Percentiles rank a stretch among this genome's conserved stretches.
These are phyloP conservation scores for Fraxinus albicans DNA, from an alignment of 305 asterid species.

Conservation along the genomic window DNA sequence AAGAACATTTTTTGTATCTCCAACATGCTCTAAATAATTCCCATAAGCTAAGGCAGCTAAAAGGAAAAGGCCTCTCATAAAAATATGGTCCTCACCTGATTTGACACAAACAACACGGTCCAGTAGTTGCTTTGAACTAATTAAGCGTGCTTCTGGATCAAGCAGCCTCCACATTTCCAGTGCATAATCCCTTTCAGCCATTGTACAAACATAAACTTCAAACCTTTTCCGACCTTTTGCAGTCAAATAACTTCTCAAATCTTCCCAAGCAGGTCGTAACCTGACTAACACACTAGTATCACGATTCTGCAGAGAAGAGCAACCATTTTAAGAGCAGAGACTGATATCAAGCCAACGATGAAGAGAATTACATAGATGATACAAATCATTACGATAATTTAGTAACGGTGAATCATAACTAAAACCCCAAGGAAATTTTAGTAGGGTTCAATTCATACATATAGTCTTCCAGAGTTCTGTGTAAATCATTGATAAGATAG, in stretches of 20 bases:
- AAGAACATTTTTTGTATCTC: neutral
- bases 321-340: slow-evolving; percentile 28
- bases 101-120: slow-evolving; percentile 92
- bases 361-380: neutral
- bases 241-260: slow-evolving; percentile 76
- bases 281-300: slow-evolving; percentile 96
- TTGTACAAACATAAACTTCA: slow-evolving; percentile 95
- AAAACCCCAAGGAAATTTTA: neutral
- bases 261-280: slow-evolving; percentile 99
- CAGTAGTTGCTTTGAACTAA: slow-evolving; percentile 60
- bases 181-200: slow-evolving; percentile 99
- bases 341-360: slow-evolving; percentile 17
- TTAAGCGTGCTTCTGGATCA: slow-evolving; percentile 81
- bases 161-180: slow-evolving; percentile 99
- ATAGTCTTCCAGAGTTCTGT: neutral
- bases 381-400: slow-evolving; percentile 4
- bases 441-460: neutral
- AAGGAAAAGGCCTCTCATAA: neutral
- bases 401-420: neutral
- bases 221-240: slow-evolving; percentile 96
- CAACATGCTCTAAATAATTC: slow-evolving; percentile 17
- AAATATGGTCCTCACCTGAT: slow-evolving; percentile 52
- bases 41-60: slow-evolving; percentile 4
- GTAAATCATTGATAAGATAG: neutral
- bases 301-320: slow-evolving; percentile 62